Percentiles rank a stretch among this genome's conserved stretches.
Evolutionary conservation across 163 green algal species (phyloP).

Genomic region (Coccomyxa subellipsoidea): DNA sequence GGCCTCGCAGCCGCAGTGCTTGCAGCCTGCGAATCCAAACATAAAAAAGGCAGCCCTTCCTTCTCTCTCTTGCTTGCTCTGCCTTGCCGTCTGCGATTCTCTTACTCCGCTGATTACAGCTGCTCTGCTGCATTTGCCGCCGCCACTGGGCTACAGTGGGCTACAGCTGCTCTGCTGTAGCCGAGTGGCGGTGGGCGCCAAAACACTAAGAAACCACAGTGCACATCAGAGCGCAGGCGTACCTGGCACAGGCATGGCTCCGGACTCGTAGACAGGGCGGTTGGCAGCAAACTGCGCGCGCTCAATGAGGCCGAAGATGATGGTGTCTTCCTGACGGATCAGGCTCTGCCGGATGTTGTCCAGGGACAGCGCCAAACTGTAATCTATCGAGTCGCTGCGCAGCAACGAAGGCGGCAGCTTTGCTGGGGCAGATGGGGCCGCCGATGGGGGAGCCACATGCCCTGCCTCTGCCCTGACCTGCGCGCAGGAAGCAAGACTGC

Average conservation of each 20-base stretch:
- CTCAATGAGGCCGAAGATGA: conserved; percentile 97
- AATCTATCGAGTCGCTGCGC: conserved; percentile 22
- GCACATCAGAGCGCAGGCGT: not conserved
- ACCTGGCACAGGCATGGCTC: conserved; percentile 65
- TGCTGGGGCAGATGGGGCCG: not conserved
- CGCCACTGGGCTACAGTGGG: no score
- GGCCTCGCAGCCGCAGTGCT: no score
- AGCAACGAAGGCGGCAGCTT: not conserved
- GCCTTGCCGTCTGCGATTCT: no score
- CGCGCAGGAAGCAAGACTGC: not conserved
- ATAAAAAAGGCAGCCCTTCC: no score
- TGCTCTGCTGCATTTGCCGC: no score
- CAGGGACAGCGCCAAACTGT: conserved; percentile 30
- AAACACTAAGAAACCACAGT: no score
- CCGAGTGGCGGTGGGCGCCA: no score
- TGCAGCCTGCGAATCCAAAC: no score
- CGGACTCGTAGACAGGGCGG: conserved; percentile 74
- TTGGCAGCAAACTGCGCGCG: conserved; percentile 86
- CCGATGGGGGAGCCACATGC: no score
- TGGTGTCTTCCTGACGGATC: conserved; percentile 95
- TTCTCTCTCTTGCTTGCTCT: no score
- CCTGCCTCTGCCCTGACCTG: not conserved
- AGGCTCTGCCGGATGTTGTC: conserved; percentile 60
- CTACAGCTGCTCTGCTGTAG: no score
- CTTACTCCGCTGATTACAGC: no score